Evolutionary conservation across 73 alveolate genomes (phyloP), one percentile per base, ranked within the genome.

Genomic region (Tetrahymena thermophila): DNA sequence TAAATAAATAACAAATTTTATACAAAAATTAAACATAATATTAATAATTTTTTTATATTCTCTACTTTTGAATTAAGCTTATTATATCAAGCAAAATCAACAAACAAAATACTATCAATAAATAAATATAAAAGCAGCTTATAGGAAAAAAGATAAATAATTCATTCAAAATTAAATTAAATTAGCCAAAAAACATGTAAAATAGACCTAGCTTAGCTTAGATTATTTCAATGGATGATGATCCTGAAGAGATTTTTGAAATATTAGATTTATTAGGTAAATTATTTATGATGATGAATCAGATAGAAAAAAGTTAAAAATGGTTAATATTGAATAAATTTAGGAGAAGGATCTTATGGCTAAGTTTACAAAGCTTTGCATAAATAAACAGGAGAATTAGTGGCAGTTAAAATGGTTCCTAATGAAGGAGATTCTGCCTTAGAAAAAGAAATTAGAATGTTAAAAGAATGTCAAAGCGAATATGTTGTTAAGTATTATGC

Each of bases 271-370:
- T 57, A 57, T 19, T 57, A 10, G 85, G 85, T 57, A 57, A 16
- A 16, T 57, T 16, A 8, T 3, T 16, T 15, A 8, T n/a, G 15
- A 57, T n/a, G 35, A 57, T 57, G 2, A 42, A 42, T 56, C 85
- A 9, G 34, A 56, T 16, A 57, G 10, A n/a, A 10, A 1, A 57
- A 28, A 16, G 8, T 57, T 1, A 57, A 57, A 3, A 57, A 8
- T 10, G 4, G 1, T 57, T 15, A 10, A 2, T 57, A 5, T n/a
- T 57, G 16, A 57, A 3, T 57, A 13, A 0, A 55, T 31, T 93
- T 89, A 93, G 97, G 97, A 4, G 97, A 93, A 37, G 97, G 97
- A 3, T 94, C 97, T 16, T 95, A 95, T 71, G 96, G 95, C 23
- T 55, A 89, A n/a, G 97, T 95, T 23, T 85, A 40, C 35, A 40